phyloP scores from a whole-genome alignment of 169 alveolate genomes.

The Cyclospora cayetanensis region DNA sequence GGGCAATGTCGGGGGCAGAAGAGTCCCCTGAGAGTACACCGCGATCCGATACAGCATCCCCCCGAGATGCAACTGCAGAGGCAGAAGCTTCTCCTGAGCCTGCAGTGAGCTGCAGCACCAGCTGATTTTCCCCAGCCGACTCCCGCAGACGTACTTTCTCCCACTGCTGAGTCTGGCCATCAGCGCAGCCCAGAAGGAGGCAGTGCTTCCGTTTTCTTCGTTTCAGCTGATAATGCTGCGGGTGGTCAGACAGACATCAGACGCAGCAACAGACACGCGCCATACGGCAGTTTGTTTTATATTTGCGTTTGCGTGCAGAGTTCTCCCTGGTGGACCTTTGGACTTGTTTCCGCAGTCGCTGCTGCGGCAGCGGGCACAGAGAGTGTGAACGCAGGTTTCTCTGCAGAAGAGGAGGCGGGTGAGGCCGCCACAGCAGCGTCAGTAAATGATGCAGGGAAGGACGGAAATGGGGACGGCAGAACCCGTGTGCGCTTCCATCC shows the following conservation, averaged over 20 bases:
- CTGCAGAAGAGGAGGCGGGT: conserved; percentile 35
- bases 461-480: background rate
- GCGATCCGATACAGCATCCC: background rate
- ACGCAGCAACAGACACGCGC: no score
- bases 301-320: background rate
- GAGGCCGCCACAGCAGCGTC: conserved; percentile 4
- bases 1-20: background rate
- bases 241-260: no score
- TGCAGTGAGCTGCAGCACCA: background rate
- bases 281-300: background rate
- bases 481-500: conserved; percentile 30
- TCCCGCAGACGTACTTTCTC: background rate
- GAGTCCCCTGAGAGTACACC: conserved; percentile 2
- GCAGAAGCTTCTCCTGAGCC: background rate
- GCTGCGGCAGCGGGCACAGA: conserved; percentile 21
- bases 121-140: background rate
- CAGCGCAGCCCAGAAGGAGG: no score
- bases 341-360: conserved; percentile 46
- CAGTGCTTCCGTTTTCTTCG: no score
- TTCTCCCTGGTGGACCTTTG: conserved; percentile 52
- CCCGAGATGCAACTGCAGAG: background rate
- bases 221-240: background rate
- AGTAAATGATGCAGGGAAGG: conserved; percentile 5
- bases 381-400: background rate
- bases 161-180: background rate